Percentiles rank a stretch among this genome's conserved stretches.
Evolutionary conservation across 164 flowering plant species (phyloP).

Genomic region (Warburgia ugandensis): DNA sequence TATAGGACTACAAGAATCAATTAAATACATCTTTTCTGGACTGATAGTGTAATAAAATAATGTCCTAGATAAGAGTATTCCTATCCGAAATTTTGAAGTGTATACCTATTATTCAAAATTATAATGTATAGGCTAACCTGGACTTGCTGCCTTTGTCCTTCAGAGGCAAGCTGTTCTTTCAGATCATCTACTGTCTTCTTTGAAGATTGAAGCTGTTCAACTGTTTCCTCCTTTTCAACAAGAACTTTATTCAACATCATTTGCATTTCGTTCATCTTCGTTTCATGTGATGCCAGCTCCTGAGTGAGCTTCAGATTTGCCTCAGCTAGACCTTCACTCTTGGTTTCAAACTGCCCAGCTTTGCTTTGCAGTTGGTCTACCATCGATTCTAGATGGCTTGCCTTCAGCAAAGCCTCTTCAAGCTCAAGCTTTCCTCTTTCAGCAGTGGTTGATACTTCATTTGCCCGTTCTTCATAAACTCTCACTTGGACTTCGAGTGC

Average conservation of each 20-base stretch:
- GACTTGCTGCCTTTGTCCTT: conserved; percentile 47
- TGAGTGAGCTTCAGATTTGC: conserved; percentile 58
- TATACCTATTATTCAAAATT: too few relatives aligned
- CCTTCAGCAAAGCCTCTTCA: conserved; percentile 45
- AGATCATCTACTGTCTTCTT: conserved; percentile 54
- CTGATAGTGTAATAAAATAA: too few relatives aligned
- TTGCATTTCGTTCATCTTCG: conserved; percentile 46
- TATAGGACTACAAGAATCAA: neutral
- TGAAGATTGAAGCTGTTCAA: conserved; percentile 42
- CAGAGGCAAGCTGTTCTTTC: conserved; percentile 44
- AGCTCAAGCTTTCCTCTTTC: conserved; percentile 45
- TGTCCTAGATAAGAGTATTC: too few relatives aligned
- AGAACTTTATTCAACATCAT: conserved; percentile 28
- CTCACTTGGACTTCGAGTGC: conserved; percentile 36
- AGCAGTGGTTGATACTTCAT: conserved; percentile 33
- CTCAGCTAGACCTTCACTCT: conserved; percentile 53
- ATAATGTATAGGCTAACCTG: conserved; percentile 34
- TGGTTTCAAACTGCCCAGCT: conserved; percentile 33
- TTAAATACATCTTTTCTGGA: too few relatives aligned
- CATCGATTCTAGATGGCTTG: conserved; percentile 39
- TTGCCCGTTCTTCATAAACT: conserved; percentile 36
- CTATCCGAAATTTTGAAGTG: too few relatives aligned
- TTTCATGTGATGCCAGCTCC: conserved; percentile 46
- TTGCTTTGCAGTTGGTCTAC: conserved; percentile 46
- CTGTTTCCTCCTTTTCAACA: conserved; percentile 43